Conservation (phyloP, 129 eudicot genomes). For the Tagetes patula region DNA sequence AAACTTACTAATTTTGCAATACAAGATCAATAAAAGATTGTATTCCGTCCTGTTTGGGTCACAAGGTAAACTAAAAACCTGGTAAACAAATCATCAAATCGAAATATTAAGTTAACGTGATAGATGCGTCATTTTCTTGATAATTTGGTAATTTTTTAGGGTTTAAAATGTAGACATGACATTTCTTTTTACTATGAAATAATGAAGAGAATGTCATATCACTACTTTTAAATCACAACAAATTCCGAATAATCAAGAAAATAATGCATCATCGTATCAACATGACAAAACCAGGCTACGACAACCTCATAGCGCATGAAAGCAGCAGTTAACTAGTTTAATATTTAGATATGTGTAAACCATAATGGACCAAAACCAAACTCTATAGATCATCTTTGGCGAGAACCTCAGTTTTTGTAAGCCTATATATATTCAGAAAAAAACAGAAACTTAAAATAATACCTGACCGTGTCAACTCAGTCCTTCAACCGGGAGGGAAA, state of each 20-base stretch:
- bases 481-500: conserved; percentile 45
- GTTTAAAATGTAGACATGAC: background rate
- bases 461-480: conserved; percentile 30
- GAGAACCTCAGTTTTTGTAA: conserved; percentile 16
- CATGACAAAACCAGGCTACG: background rate
- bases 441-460: background rate
- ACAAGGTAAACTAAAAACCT: background rate
- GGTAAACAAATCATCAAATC: background rate
- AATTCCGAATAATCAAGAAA: background rate
- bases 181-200: background rate
- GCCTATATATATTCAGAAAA: conserved; percentile 28
- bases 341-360: conserved; percentile 3
- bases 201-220: background rate
- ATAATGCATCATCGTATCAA: background rate
- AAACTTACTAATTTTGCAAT: background rate
- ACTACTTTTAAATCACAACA: background rate
- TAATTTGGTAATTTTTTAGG: background rate
- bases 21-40: background rate
- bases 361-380: conserved; percentile 12
- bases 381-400: conserved; percentile 5
- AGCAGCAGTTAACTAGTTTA: background rate
- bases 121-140: background rate
- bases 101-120: background rate
- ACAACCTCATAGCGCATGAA: background rate
- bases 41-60: background rate